A percentile compares a stretch with the other conserved stretches of the same genome.
Conservation (phyloP, 2,329 filamentous ascomycete genomes). For the Arthrobotrys conoides region DNA sequence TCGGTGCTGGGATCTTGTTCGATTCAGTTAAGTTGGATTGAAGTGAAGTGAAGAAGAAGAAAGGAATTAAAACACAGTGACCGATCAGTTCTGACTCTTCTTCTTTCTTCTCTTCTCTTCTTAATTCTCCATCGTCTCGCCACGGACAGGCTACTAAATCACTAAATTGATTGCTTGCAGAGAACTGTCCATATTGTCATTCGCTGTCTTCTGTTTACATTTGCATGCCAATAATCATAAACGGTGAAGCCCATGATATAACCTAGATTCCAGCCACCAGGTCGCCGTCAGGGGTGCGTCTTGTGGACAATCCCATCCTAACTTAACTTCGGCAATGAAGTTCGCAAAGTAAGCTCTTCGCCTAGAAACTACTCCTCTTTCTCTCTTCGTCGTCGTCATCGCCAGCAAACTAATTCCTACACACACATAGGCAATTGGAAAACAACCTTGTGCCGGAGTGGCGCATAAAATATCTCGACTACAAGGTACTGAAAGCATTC, state of each 20-base stretch:
- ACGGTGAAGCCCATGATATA: conserved; percentile 12
- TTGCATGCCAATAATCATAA: conserved; percentile 5
- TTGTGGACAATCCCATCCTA: conserved; percentile 6
- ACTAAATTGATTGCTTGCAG: neutral
- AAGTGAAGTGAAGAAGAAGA: neutral
- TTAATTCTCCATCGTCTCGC: neutral
- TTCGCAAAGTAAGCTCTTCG: conserved; percentile 72
- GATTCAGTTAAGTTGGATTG: neutral
- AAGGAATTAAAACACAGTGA: no score
- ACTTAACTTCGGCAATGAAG: conserved; percentile 70
- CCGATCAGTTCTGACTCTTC: conserved; percentile 17
- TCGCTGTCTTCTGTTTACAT: no score
- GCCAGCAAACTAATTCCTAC: neutral
- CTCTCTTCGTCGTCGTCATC: neutral
- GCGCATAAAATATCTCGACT: conserved; percentile 93
- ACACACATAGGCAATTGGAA: conserved; percentile 81
- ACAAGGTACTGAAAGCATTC: conserved; percentile 75
- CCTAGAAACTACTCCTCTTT: conserved; percentile 2
- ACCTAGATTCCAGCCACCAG: neutral
- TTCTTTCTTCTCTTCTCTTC: neutral
- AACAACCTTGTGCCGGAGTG: conserved; percentile 93
- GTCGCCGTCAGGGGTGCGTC: conserved; percentile 19
- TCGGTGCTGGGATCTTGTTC: conserved; percentile 3
- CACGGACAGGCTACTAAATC: neutral
- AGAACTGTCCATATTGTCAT: neutral